phyloP scores from a whole-genome alignment of 768 basidiomycete species.

The Pleurotus tuoliensis region DNA sequence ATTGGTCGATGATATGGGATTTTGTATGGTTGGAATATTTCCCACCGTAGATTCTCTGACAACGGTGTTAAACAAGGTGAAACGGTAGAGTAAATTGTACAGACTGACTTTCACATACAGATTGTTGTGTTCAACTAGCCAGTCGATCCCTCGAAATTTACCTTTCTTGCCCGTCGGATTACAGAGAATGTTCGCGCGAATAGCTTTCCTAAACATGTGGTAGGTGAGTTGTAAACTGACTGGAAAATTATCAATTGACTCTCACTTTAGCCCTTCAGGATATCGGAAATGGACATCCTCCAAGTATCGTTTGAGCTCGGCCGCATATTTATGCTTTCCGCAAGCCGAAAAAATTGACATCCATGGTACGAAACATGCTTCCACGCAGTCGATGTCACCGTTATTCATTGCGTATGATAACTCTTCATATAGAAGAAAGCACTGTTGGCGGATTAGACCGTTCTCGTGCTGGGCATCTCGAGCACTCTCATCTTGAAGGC shows the following conservation, averaged over 20 bases:
- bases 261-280: conserved; percentile 11
- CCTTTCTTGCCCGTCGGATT: conserved; percentile 25
- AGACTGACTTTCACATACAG: conserved; percentile 24
- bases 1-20: conserved; percentile 15
- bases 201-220: conserved; percentile 10
- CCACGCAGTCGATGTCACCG: conserved; percentile 20
- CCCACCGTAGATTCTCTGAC: conserved; percentile 13
- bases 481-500: neutral
- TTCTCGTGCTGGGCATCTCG: conserved; percentile 2
- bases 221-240: neutral
- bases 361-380: conserved; percentile 16
- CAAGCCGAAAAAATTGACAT: conserved; percentile 16
- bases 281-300: conserved; percentile 11
- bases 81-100: neutral
- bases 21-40: conserved; percentile 16
- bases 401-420: conserved; percentile 17
- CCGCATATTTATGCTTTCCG: conserved; percentile 25
- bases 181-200: conserved; percentile 15
- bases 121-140: conserved; percentile 27
- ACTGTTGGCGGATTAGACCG: neutral
- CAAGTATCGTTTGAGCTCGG: conserved; percentile 15
- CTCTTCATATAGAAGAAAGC: neutral
- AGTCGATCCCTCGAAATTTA: conserved; percentile 24
- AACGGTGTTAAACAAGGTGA: neutral
- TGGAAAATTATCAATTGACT: too few species aligned